Base-by-base conservation (phyloP, 2,329 filamentous ascomycete species). In the Grosmannia penicillata region DNA sequence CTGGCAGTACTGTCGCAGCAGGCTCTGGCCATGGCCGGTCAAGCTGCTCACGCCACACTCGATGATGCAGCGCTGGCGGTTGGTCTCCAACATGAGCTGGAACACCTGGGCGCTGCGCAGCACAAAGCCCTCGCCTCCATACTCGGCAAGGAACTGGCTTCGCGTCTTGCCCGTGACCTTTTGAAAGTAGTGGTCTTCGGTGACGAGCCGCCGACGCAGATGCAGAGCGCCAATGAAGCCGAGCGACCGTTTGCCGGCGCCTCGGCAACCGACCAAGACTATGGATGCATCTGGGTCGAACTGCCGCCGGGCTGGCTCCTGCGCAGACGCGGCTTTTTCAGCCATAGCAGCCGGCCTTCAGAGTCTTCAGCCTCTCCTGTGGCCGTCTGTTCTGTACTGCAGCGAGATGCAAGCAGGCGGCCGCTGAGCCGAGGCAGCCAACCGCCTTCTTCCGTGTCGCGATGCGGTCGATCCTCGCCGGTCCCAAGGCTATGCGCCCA, bases 181-280 rank as follows among this genome's bases (percentile, higher is more conserved):
- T 36, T 77, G 65, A 47, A 85, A 85, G 42, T 70, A 71, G 43
- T 70, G 66, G 49, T 83, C 78, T 41, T 77, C 71, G 32, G 80
- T 81, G 35, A 84, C 66, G 6, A 84, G 63, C 32, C 76, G 72
- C 36, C 76, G 66, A 23, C 72, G 70, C 38, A 79, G 70, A 45
- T 78, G 72, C 34, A 75, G 75, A 1, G 79, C 78, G 13, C 78
- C 75, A 44, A 85, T 80, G 43, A 85, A 75, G 8, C 76, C 80
- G 21, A 85, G 60, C 15, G 77, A 81, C 28, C 76, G 74, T 54
- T 84, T 84, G 8, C 80, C 80, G 7, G 76, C 75, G 15, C 80
- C 79, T 25, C 75, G 72, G 43, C 80, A 75, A 19, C 80, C 80
- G 21, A 84, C 69, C 31, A 85, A 61, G 18, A 84, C 72, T 38